Evolutionary conservation across 1,284 basidiomycete species (phyloP), one percentile per base, ranked within the genome.

Genomic region (Takashimella tepidaria): DNA sequence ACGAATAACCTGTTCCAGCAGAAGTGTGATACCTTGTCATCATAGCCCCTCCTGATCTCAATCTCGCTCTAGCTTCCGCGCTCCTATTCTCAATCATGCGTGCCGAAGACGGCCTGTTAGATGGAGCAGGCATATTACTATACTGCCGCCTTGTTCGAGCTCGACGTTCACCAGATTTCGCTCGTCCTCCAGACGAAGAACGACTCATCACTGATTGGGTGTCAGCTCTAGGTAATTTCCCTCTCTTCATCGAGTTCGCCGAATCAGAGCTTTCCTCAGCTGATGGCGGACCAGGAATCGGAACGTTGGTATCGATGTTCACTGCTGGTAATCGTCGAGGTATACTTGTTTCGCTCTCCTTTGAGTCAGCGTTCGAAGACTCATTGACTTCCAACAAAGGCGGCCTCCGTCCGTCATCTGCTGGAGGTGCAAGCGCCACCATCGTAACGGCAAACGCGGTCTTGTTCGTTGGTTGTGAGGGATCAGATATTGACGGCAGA

Each of bases 21-120:
- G 51, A 31, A 1, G 55, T 51, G 8, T 53, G 53, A 51, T 60
- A 60, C 5, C 58, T 53, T 6, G 42, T 31, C 6, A 60, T 50
- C 26, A 50, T 60, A 5, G 51, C 21, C 8, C 47, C 50, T 22
- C 50, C 49, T 0, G 63, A 60, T 8, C 63, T 48, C 4, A 68
- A 37, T 12, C 63, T 57, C 2, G 61, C 51, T 24, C 68, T 50
- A 0, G 61, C 59, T 22, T 69, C 69, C 3, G 66, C 66, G 45
- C 64, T 68, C 27, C 58, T 54, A 42, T 56, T 65, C 52, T 69
- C 66, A 3, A 53, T 51, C 68, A 72, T 71, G 8, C 67, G 64
- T 12, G 69, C 62, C 1, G 71, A 61, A 1, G 59, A 53, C 2
- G 68, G 69, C 5, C 43, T 27, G 3, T 53, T 53, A 11, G 61